phyloP scores from a whole-genome alignment of 306 rosid genomes.

The Hippophae rhamnoides region DNA sequence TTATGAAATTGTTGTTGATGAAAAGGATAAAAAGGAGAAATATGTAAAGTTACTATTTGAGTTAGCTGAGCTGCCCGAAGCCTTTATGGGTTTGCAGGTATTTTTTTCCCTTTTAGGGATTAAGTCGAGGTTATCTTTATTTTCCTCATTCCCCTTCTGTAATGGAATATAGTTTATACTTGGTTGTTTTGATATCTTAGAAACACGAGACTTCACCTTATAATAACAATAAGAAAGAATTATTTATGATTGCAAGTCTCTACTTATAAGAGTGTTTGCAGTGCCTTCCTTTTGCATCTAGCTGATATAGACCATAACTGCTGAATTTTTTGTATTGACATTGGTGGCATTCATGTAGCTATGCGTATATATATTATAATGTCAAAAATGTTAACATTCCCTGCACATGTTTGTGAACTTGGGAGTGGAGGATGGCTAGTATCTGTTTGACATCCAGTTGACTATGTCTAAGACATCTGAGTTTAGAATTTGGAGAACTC shows the following conservation, averaged over 20 bases:
- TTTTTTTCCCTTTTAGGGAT: neutral
- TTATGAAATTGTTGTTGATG: conserved; percentile 80
- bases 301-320: too few relatives aligned
- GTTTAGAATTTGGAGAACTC: too few relatives aligned
- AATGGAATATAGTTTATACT: neutral
- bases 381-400: neutral
- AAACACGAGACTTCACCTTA: too few relatives aligned
- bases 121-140: neutral
- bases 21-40: conserved; percentile 95
- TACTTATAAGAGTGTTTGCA: too few relatives aligned
- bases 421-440: neutral
- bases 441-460: neutral
- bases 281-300: too few relatives aligned
- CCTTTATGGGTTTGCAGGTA: conserved; percentile 85
- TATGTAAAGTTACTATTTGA: conserved; percentile 65
- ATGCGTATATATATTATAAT: neutral
- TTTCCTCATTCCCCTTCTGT: neutral
- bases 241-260: too few relatives aligned
- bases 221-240: too few relatives aligned
- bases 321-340: neutral
- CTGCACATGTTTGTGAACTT: neutral
- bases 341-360: conserved; percentile 1
- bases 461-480: too few relatives aligned
- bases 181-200: neutral
- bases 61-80: conserved; percentile 65